phyloP scores from a whole-genome alignment of 208 protist species.

The Trypanosoma mega region DNA sequence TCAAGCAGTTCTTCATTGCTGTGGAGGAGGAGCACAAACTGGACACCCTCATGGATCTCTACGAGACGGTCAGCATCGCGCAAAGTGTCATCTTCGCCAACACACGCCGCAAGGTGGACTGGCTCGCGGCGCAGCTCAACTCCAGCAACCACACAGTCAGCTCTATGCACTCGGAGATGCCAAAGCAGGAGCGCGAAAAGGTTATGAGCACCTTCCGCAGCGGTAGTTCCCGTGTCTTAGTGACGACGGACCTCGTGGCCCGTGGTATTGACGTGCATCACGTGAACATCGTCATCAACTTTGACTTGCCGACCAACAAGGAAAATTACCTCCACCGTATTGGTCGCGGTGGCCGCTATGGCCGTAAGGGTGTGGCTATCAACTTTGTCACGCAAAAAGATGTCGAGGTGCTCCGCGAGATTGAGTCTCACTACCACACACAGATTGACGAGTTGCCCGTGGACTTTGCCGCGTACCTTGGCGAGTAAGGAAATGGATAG shows the following conservation, averaged over 20 bases:
- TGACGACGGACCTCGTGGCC: constrained; percentile 99
- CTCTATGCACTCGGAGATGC: constrained; percentile 98
- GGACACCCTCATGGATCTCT: constrained; percentile 96
- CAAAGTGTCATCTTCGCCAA: constrained; percentile 99
- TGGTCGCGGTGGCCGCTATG: constrained; percentile 99
- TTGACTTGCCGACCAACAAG: constrained; percentile 98
- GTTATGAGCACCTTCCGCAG: constrained; percentile 99
- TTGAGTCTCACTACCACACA: constrained; percentile 99
- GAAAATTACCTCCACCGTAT: constrained; percentile 99
- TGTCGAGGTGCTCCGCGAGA: constrained; percentile 95
- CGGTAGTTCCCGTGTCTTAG: constrained; percentile 96
- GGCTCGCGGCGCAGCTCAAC: constrained; percentile 94
- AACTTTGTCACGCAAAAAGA: constrained; percentile 99
- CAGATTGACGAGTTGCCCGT: constrained; percentile 99
- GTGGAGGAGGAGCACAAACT: constrained; percentile 98
- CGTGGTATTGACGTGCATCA: constrained; percentile 99
- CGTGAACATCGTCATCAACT: constrained; percentile 99
- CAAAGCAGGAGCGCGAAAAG: constrained; percentile 96
- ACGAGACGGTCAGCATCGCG: constrained; percentile 90
- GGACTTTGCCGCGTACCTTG: constrained; percentile 88
- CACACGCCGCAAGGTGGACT: constrained; percentile 97
- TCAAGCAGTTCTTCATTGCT: constrained; percentile 99
- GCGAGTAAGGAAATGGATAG: constrained; percentile 19
- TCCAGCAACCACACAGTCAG: constrained; percentile 93
- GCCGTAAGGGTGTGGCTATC: constrained; percentile 99